Base-by-base conservation (phyloP, 2,329 filamentous ascomycete genomes). In the Fusarium sp. region DNA sequence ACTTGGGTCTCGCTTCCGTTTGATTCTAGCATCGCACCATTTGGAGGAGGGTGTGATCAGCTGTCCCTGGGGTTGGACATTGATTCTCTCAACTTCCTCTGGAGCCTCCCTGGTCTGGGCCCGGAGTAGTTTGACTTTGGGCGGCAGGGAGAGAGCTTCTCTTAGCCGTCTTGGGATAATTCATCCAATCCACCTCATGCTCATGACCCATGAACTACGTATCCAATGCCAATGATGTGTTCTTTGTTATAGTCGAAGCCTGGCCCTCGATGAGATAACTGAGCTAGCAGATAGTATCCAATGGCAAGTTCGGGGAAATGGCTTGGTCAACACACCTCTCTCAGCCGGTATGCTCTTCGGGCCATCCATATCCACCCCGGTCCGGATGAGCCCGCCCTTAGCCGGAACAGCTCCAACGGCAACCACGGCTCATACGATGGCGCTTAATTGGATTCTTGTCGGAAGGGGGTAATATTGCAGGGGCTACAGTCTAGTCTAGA, bases 71-170 rank as follows among this genome's bases (percentile, higher is more conserved):
- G 70, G 1, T 5, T 72, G 35, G 70, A 71, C 20, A n/a, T 72
- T 31, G 70, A 72, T 35, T 57, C 70, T 6, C 58, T 72, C 14
- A 68, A 72, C 54, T 72, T 72, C 22, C 29, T 72, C 14, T 72
- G 70, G 70, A 72, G 68, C 22, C 47, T 72, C 4, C 68, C 70
- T 2, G 70, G 66, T 4, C n/a, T 72, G n/a, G 68, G 40, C 3
- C 58, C 60, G 25, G 68, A 60, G 4, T 62, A 56, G 16, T 35
- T 47, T 4, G 56, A 20, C 3, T 57, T 71, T 1, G 35, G 40
- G 9, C 36, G 54, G 25, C 5, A 8, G 50, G 22, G n/a, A 22
- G n/a, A 5, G 20, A n/a, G 20, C n/a, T 14, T 3, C 31, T 25
- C 27, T 13, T 22, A n/a, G 22, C 13, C 11, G 7, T 36, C 11